Evolutionary conservation across 768 basidiomycete genomes (phyloP).

Genomic region (Obba rivulosa): DNA sequence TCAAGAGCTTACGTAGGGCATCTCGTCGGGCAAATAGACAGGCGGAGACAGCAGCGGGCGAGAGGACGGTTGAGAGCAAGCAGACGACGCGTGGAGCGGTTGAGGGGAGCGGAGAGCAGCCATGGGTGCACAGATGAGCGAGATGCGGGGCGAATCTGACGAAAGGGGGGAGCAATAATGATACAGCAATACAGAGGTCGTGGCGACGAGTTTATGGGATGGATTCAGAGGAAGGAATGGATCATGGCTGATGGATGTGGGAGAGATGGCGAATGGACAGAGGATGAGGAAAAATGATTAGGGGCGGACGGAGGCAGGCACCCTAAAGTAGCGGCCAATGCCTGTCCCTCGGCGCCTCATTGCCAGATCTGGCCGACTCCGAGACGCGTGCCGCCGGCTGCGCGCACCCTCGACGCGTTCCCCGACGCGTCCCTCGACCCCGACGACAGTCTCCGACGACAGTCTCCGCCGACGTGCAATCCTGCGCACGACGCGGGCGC

Average conservation of each 20-base stretch:
- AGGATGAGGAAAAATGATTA: constrained; percentile 17
- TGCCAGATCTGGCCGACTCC: too few species aligned
- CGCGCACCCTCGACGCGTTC: too few species aligned
- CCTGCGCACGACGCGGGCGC: too few species aligned
- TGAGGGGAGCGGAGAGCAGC: constrained; percentile 39
- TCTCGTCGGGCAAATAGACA: constrained; percentile 20
- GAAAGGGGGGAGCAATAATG: constrained; percentile 18
- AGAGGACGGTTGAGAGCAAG: neutral
- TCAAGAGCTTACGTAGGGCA: constrained; percentile 17
- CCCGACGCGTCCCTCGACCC: too few species aligned
- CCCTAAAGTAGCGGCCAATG: constrained; percentile 7
- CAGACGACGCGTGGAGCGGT: constrained; percentile 26
- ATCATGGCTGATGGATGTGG: constrained; percentile 16
- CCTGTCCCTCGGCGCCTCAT: too few species aligned
- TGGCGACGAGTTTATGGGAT: constrained; percentile 25
- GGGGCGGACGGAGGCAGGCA: constrained; percentile 1
- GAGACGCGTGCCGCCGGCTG: too few species aligned
- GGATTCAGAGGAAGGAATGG: constrained; percentile 13
- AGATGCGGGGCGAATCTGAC: constrained; percentile 6
- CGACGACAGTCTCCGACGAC: too few species aligned
- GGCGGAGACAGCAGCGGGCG: constrained; percentile 18
- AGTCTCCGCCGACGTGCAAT: too few species aligned
- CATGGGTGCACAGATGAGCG: constrained; percentile 22
- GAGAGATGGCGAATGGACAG: constrained; percentile 4
- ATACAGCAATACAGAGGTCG: constrained; percentile 30